phyloP scores from a whole-genome alignment of 2,329 filamentous ascomycete genomes.

The Dothistroma septosporum region DNA sequence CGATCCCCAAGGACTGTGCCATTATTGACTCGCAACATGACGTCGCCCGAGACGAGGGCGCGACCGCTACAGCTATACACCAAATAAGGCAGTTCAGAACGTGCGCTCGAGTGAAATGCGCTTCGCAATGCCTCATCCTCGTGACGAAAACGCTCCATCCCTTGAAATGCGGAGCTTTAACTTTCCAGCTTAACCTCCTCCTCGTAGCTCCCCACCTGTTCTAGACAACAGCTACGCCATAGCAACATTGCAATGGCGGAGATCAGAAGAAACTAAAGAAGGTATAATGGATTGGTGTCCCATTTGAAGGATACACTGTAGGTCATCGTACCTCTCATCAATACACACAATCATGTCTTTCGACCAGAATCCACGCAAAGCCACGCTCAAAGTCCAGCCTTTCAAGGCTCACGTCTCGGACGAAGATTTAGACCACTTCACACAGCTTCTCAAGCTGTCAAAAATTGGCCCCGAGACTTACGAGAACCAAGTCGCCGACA shows the following conservation, averaged over 20 bases:
- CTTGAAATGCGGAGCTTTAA: not conserved
- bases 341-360: slow-evolving; percentile 23
- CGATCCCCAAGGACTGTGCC: not conserved
- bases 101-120: not conserved
- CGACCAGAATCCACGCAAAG: slow-evolving; percentile 33
- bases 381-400: slow-evolving; percentile 36
- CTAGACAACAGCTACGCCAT: not conserved
- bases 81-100: not conserved
- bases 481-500: slow-evolving; percentile 44
- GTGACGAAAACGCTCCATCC: not conserved
- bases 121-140: not conserved
- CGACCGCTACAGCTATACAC: not conserved
- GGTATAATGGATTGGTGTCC: not conserved
- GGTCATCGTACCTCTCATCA: not conserved
- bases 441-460: slow-evolving; percentile 42
- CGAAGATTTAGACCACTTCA: slow-evolving; percentile 9
- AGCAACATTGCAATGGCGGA: not conserved
- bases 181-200: not conserved
- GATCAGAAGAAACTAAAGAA: not conserved
- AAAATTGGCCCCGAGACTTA: slow-evolving; percentile 48
- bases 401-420: slow-evolving; percentile 37
- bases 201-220: not conserved
- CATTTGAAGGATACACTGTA: not conserved
- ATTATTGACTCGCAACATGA: not conserved
- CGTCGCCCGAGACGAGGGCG: not conserved